These are phyloP conservation scores for Capronia epimyces DNA, from an alignment of 2,329 filamentous ascomycete species.

Conservation along the genomic window DNA sequence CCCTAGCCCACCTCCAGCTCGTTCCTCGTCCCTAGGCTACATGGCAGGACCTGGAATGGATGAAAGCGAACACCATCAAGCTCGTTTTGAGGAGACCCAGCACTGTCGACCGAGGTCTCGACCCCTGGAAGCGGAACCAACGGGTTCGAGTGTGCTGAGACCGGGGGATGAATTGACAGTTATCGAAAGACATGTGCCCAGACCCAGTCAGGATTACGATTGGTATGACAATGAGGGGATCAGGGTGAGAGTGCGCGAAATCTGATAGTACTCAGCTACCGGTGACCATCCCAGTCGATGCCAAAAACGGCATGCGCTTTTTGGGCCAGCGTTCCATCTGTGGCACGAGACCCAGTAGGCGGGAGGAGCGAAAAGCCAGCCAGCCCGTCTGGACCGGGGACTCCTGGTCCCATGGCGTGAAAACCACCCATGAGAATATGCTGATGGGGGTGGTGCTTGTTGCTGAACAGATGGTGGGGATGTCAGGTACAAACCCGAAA, in stretches of 20 bases:
- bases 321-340: not conserved
- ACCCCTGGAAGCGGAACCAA: constrained; percentile 3
- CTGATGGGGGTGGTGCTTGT: too few relatives aligned
- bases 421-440: too few relatives aligned
- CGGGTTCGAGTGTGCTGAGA: constrained; percentile 1
- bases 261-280: constrained; percentile 13
- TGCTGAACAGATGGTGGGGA: not conserved
- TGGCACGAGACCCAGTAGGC: not conserved
- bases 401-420: too few relatives aligned
- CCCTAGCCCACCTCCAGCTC: constrained; percentile 13
- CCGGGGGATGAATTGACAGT: constrained; percentile 15
- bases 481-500: not conserved
- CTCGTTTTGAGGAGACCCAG: not conserved
- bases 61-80: constrained; percentile 1
- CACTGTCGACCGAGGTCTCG: constrained; percentile 5
- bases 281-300: not conserved
- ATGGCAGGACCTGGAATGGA: constrained; percentile 1
- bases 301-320: not conserved
- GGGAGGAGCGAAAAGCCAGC: too few relatives aligned
- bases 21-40: constrained; percentile 11
- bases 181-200: constrained; percentile 12
- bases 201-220: constrained; percentile 23
- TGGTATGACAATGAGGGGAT: constrained; percentile 26
- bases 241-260: constrained; percentile 27
- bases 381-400: too few relatives aligned